A percentile compares a stretch with the other conserved stretches of the same genome.
Conservation (phyloP, 2,329 filamentous ascomycete genomes). For the Aspergillus thermomutatus region DNA sequence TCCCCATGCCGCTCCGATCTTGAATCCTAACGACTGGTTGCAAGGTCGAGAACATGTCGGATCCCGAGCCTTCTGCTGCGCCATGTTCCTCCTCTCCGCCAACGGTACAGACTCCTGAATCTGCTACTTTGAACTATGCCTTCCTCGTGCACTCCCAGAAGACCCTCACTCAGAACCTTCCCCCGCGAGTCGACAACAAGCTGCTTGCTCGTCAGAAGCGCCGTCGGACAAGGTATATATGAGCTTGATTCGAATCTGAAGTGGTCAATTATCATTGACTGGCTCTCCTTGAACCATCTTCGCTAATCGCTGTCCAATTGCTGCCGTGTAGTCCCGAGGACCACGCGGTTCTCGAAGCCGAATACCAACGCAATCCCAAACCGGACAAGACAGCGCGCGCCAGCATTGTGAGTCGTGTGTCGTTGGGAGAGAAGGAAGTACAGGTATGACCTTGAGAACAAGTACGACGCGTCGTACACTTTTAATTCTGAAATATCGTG, state of each 20-base stretch:
- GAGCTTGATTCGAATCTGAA: conserved; percentile 10
- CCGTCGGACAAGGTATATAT: conserved; percentile 57
- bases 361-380: conserved; percentile 81
- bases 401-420: conserved; percentile 78
- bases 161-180: conserved; percentile 54
- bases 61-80: conserved; percentile 30
- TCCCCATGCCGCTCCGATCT: conserved; percentile 15
- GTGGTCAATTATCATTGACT: neutral
- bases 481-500: conserved; percentile 6
- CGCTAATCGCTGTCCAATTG: conserved; percentile 5
- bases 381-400: conserved; percentile 86
- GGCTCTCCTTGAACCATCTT: neutral
- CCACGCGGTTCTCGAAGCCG: conserved; percentile 80
- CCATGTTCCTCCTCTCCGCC: conserved; percentile 32
- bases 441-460: conserved; percentile 62
- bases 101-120: conserved; percentile 30
- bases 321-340: conserved; percentile 67
- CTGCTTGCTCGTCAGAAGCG: conserved; percentile 59
- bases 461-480: conserved; percentile 23
- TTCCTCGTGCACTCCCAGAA: conserved; percentile 60
- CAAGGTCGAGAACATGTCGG: conserved; percentile 29
- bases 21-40: conserved; percentile 11
- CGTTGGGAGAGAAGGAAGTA: conserved; percentile 91
- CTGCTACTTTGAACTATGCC: conserved; percentile 44
- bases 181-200: conserved; percentile 59